These are phyloP conservation scores for Tolypocladium guangdongense DNA, from an alignment of 2,329 filamentous ascomycete species.

Conservation along the genomic window DNA sequence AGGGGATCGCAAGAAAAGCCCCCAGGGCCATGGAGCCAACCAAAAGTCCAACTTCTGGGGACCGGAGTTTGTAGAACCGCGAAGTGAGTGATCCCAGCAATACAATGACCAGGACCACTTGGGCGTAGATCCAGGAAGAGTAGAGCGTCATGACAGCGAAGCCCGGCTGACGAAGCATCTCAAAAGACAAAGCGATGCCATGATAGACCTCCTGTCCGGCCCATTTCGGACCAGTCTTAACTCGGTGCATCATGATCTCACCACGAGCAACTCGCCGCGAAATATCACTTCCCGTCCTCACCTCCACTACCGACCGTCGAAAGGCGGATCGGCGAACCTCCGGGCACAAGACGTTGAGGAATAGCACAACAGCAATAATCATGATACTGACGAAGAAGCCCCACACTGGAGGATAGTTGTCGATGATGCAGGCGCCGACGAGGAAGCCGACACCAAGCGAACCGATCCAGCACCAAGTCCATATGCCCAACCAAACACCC, in stretches of 20 bases:
- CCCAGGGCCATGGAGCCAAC: constrained; percentile 58
- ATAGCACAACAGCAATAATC: constrained; percentile 50
- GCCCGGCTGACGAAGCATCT: constrained; percentile 65
- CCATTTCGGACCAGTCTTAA: constrained; percentile 60
- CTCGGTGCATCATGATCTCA: constrained; percentile 67
- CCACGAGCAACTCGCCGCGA: constrained; percentile 54
- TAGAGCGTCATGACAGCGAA: constrained; percentile 66
- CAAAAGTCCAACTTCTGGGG: constrained; percentile 55
- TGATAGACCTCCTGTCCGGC: constrained; percentile 70
- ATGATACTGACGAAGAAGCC: constrained; percentile 67
- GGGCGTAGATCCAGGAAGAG: constrained; percentile 66
- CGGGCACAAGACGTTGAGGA: constrained; percentile 61
- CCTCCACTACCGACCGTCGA: constrained; percentile 56
- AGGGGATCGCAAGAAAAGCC: constrained; percentile 57
- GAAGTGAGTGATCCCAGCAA: constrained; percentile 64
- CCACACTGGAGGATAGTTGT: constrained; percentile 53
- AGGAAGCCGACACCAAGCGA: constrained; percentile 63
- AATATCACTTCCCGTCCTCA: constrained; percentile 40
- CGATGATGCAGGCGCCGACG: constrained; percentile 59
- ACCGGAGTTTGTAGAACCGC: constrained; percentile 51
- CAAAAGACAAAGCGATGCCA: constrained; percentile 51
- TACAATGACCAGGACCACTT: constrained; percentile 62
- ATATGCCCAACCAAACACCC: constrained; percentile 68
- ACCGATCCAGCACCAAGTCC: constrained; percentile 68
- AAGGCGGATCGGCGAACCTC: constrained; percentile 62